Evolutionary conservation across 192 early-diverging fungal genomes (phyloP), one percentile per base, ranked within the genome.

Genomic region (Podochytrium sp.): DNA sequence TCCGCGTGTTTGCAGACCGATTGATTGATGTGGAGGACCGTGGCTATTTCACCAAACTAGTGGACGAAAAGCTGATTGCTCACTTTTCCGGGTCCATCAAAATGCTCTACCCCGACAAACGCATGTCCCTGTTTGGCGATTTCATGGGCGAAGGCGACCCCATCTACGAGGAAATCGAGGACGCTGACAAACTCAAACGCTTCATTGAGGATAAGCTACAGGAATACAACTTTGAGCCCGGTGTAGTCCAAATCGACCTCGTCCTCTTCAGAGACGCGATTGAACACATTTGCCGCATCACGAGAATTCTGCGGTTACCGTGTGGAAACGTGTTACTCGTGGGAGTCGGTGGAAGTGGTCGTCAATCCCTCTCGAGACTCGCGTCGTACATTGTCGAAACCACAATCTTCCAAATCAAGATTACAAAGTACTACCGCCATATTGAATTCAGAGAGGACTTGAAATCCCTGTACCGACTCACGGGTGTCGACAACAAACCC

Each of bases 251-350:
- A 73, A 76, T 88, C 7, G 81, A 85, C 52, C 65, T 88, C 16
- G 83, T 88, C 1, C 77, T 88, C 20, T 88, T 88, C 68, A 40
- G 76, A 5, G 86, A 88, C 67, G 86, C 86, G 14, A 84, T 87
- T 25, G 83, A 88, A 39, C 86, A 88, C 69, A 88, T 88, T 41
- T 88, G 85, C 70, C 61, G 86, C 47, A 83, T 88, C 29, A 85
- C 86, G 4, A 65, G 86, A 14, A 83, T 88, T 35, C 69, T 88
- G 23, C 55, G 86, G 23, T 78, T 82, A 18, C 86, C 84, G 5
- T 63, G 56, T 49, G 86, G 86, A 23, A 88, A 88, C 59, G 82
- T 85, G 16, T 70, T 88, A 14, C 70, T 88, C 32, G 81, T 88
- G 62, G 86, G 86, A 23, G 85, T 88, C 52, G 86, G 86, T 33